Conservation (phyloP, 192 early-diverging fungal genomes). For the Pecoramyces ruminantium region DNA sequence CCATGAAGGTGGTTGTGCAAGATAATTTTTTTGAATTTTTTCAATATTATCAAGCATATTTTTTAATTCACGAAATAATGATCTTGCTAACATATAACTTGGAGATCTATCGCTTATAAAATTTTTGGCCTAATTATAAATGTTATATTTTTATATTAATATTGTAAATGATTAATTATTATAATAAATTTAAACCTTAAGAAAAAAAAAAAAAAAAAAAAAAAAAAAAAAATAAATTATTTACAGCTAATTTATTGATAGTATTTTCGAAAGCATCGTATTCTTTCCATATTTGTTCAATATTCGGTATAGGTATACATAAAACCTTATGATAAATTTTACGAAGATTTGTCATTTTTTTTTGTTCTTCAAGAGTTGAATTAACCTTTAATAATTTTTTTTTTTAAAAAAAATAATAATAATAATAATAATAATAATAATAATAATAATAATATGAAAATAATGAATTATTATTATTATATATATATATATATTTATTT, state of each 20-base stretch:
- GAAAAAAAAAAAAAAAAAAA: background rate
- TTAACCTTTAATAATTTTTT: conserved; percentile 16
- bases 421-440: background rate
- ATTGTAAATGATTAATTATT: too few species aligned
- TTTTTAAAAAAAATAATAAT: background rate
- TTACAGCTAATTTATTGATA: conserved; percentile 63
- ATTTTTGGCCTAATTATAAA: conserved; percentile 59
- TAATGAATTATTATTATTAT: too few species aligned
- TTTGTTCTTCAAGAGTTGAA: conserved; percentile 74
- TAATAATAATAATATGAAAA: background rate
- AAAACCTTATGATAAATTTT: conserved; percentile 70
- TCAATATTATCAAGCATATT: conserved; percentile 62
- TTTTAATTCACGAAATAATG: conserved; percentile 62
- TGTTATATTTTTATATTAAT: too few species aligned
- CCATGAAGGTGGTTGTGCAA: conserved; percentile 70
- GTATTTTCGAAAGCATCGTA: conserved; percentile 85
- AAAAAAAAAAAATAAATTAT: background rate
- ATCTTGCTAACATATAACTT: conserved; percentile 86
- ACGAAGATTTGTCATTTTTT: conserved; percentile 70
- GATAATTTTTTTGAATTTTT: conserved; percentile 24
- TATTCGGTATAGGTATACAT: conserved; percentile 66
- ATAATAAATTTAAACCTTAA: too few species aligned
- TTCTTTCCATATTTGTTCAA: conserved; percentile 89
- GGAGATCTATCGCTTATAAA: conserved; percentile 68
- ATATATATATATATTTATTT: too few species aligned